Conservation (phyloP, 179 eudicot species). For the Silene vulgaris region DNA sequence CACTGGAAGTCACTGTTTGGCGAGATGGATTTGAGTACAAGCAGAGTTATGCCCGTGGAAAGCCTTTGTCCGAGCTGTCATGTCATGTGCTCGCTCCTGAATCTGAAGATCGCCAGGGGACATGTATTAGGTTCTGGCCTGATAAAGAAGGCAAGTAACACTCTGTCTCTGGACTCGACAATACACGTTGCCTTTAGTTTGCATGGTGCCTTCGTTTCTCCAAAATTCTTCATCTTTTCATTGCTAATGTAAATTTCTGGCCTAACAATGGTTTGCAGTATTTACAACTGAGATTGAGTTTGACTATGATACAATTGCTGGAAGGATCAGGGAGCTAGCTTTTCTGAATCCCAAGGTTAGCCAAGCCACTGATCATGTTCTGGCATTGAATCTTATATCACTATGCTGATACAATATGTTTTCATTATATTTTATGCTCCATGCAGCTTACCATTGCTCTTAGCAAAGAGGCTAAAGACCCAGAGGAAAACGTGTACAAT, state of each 20-base stretch:
- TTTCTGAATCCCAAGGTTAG: conserved; percentile 86
- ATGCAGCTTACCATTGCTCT: conserved; percentile 69
- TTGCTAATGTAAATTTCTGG: conserved; percentile 14
- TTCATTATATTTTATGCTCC: conserved; percentile 4
- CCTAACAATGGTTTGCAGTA: conserved; percentile 46
- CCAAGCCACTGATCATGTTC: conserved; percentile 2
- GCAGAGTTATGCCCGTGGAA: conserved; percentile 89
- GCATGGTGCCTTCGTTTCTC: not conserved
- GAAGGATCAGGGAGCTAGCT: conserved; percentile 94
- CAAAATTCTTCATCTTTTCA: not conserved
- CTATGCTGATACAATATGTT: not conserved
- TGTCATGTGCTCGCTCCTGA: conserved; percentile 54
- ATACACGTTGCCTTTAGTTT: not conserved
- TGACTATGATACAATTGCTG: conserved; percentile 80
- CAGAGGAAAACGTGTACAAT: conserved; percentile 46
- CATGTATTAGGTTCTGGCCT: conserved; percentile 81
- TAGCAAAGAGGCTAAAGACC: conserved; percentile 56
- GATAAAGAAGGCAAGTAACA: conserved; percentile 60
- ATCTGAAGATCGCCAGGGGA: conserved; percentile 54
- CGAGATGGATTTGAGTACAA: conserved; percentile 75
- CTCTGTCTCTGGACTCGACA: conserved; percentile 13
- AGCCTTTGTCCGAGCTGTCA: conserved; percentile 55
- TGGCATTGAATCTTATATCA: not conserved
- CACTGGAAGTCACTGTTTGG: conserved; percentile 81
- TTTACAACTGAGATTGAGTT: conserved; percentile 75